phyloP scores from a whole-genome alignment of 345 rosid genomes.

The Citropsis articulata region DNA sequence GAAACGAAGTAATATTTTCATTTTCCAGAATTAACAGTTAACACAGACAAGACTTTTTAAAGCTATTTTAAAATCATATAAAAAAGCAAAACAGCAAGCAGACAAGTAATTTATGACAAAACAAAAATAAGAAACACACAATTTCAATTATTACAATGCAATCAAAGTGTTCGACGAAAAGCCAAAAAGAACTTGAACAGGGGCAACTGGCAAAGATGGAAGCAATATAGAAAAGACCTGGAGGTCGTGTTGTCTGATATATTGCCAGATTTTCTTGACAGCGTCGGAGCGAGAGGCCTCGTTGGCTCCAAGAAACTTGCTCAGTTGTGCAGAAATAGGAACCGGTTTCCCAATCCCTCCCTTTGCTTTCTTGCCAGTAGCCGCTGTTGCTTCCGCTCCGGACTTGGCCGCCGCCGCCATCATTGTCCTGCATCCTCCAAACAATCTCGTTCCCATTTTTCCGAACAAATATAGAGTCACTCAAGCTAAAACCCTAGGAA shows the following conservation, averaged over 20 bases:
- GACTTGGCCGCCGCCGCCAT: conserved; percentile 14
- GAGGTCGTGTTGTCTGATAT: conserved; percentile 42
- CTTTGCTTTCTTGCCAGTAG: neutral
- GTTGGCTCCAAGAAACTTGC: conserved; percentile 37
- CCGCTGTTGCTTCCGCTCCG: neutral
- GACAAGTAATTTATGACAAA: neutral
- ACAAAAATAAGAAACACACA: too few relatives aligned
- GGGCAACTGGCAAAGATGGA: neutral
- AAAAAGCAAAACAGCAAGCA: neutral
- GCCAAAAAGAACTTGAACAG: neutral
- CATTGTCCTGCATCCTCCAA: conserved; percentile 8
- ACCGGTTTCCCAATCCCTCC: conserved; percentile 1
- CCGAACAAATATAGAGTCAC: neutral
- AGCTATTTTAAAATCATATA: neutral
- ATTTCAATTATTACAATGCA: neutral
- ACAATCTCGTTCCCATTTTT: conserved; percentile 4
- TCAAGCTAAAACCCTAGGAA: neutral
- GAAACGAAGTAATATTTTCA: too few relatives aligned
- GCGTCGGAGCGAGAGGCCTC: conserved; percentile 45
- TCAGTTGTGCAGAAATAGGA: conserved; percentile 34
- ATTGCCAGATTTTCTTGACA: conserved; percentile 49
- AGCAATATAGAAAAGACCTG: conserved; percentile 30
- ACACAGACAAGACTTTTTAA: too few relatives aligned
- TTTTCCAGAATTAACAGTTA: too few relatives aligned
- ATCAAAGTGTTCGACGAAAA: neutral